Evolutionary conservation across 306 rosid species (phyloP), one percentile per base, ranked within the genome.

Genomic region (Trifolium dubium): DNA sequence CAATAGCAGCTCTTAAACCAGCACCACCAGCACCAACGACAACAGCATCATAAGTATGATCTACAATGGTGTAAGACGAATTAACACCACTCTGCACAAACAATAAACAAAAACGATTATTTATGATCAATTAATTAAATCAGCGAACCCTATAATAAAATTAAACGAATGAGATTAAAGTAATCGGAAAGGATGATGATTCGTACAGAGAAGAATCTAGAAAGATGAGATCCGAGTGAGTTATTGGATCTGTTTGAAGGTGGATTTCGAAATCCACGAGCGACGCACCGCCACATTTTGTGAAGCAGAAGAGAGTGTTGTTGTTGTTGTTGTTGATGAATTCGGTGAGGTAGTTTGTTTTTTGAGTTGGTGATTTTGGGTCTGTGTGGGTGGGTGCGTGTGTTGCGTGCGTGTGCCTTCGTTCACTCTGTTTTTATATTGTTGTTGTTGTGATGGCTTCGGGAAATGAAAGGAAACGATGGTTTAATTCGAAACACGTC

Each of bases 11-110:
- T 85, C 97, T 85, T 72, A 91, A 73, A 67, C 98, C 98, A 3
- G 98, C 98, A 12, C 98, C 98, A 18, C 97, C 98, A 14, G 98
- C 98, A 60, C 97, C 98, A 10, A 94, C 97, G 5, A 94, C 96
- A 19, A 94, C 83, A 1, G 99, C 97, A 51, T 94, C 99, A 53
- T 94, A 94, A 3, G 82, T 87, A 54, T 94, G 99, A 80, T 94
- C 99, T 55, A 94, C 99, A 51, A 89, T 89, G 2, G 92, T 94
- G 72, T 94, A 94, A 2, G 96, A 83, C 23, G 93, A 73, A 56
- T 79, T 83, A 11, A 70, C 88, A 10, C 88, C 79, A 75, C 84
- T 78, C 97, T 94, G 88, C 87, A 69, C 11, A 43, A 64, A 69
- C 11, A 43, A 64, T 14, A 43, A 67, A 55, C 39, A 82, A 73